Evolutionary conservation across 352 stramenopile genomes (phyloP).

Genomic region (Phytophthora vignae): DNA sequence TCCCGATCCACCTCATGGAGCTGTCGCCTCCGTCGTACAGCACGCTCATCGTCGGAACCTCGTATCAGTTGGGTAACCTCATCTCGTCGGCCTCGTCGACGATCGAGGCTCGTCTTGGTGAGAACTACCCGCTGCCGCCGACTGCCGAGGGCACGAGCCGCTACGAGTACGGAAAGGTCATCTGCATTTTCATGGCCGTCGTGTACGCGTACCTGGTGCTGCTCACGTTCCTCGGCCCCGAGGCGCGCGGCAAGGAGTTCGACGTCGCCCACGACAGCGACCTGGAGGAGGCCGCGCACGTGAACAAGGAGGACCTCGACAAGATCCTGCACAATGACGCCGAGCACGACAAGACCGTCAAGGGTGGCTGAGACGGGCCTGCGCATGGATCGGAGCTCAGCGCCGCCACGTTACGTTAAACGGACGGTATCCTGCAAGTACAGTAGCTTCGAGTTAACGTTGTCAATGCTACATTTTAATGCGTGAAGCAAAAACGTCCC

Average conservation of each 20-base stretch:
- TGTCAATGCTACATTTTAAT: slow-evolving; percentile 20
- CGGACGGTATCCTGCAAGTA: neutral
- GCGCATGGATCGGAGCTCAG: neutral
- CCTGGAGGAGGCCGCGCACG: slow-evolving; percentile 37
- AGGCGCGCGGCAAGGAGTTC: slow-evolving; percentile 58
- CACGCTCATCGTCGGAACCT: slow-evolving; percentile 55
- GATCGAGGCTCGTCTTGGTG: slow-evolving; percentile 51
- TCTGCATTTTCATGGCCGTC: slow-evolving; percentile 52
- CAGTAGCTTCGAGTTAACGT: neutral
- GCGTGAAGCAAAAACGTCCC: slow-evolving; percentile 4
- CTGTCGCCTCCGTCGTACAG: slow-evolving; percentile 54
- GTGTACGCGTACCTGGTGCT: slow-evolving; percentile 55
- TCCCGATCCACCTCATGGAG: slow-evolving; percentile 67
- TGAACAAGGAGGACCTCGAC: slow-evolving; percentile 46
- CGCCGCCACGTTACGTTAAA: neutral
- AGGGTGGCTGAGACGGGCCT: slow-evolving; percentile 22
- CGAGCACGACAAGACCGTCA: slow-evolving; percentile 36
- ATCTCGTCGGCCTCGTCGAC: slow-evolving; percentile 58
- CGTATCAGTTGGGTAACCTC: slow-evolving; percentile 64
- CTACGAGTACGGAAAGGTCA: slow-evolving; percentile 61
- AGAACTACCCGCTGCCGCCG: slow-evolving; percentile 51
- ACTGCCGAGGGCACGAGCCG: slow-evolving; percentile 31
- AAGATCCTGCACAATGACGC: slow-evolving; percentile 41
- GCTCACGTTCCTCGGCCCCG: slow-evolving; percentile 46
- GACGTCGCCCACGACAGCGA: slow-evolving; percentile 46